Conservation (phyloP, 1,284 basidiomycete genomes). For the Cryptococcus maquisensis region DNA sequence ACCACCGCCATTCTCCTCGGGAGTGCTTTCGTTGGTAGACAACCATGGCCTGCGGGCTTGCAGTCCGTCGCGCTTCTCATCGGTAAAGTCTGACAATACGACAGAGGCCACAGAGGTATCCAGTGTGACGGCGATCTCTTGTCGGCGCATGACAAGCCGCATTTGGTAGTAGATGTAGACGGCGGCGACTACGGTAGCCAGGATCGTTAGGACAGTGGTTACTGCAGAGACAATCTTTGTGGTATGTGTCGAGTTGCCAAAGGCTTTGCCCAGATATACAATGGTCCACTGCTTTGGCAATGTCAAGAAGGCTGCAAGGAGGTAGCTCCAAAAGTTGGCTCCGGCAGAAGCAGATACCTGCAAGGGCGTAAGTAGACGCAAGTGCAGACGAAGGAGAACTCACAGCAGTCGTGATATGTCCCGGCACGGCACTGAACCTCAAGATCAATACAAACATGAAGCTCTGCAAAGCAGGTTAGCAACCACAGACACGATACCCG, state of each 20-base stretch:
- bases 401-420: conserved; percentile 44
- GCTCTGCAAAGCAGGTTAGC: conserved; percentile 15
- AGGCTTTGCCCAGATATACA: conserved; percentile 42
- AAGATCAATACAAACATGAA: conserved; percentile 44
- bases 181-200: conserved; percentile 42
- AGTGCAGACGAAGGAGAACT: neutral
- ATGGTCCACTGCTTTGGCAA: conserved; percentile 46
- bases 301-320: conserved; percentile 41
- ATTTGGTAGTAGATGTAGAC: conserved; percentile 47
- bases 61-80: conserved; percentile 9
- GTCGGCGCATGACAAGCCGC: conserved; percentile 37
- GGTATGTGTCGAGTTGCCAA: conserved; percentile 29
- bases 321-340: conserved; percentile 41
- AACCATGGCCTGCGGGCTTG: conserved; percentile 15
- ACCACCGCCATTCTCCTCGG: conserved; percentile 1
- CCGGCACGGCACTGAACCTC: conserved; percentile 44
- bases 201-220: conserved; percentile 31
- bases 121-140: conserved; percentile 2
- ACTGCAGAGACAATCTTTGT: conserved; percentile 37
- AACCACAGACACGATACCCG: too few relatives aligned
- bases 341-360: conserved; percentile 39
- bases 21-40: conserved; percentile 1
- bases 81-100: conserved; percentile 16
- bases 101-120: conserved; percentile 2
- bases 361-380: neutral